A percentile compares a stretch with the other conserved stretches of the same genome.
phyloP scores from a whole-genome alignment of 2,329 filamentous ascomycete genomes.

The Diaporthe longicolla region DNA sequence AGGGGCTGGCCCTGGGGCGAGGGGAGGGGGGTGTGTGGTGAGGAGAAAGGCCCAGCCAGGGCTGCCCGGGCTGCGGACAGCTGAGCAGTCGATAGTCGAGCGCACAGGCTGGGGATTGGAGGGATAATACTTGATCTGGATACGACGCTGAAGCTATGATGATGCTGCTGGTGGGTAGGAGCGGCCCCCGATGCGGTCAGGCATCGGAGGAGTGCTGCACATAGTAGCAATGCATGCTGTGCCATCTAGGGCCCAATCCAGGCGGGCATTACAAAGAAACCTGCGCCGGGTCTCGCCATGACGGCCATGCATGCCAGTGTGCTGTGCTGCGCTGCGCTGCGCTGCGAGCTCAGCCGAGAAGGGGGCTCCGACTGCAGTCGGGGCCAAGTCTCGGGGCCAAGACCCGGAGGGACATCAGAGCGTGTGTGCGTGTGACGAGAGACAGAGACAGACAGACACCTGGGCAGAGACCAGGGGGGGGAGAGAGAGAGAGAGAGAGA shows the following conservation, averaged over 20 bases:
- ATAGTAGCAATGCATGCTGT: constrained; percentile 24
- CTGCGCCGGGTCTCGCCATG: constrained; percentile 23
- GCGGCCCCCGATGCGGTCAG: constrained; percentile 25
- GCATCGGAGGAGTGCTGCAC: constrained; percentile 4
- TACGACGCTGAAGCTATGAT: constrained; percentile 39
- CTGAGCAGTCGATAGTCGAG: constrained; percentile 27
- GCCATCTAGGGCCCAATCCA: neutral
- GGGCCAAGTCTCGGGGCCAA: neutral
- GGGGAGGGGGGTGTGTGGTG: neutral
- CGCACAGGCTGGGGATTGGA: constrained; percentile 30
- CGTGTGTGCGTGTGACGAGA: too few species aligned
- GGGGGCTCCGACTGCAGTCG: constrained; percentile 14
- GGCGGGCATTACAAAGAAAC: neutral
- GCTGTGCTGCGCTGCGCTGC: neutral
- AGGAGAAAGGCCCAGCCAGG: constrained; percentile 14
- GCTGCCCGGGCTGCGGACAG: constrained; percentile 24
- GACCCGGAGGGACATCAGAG: too few species aligned
- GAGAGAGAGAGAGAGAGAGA: neutral
- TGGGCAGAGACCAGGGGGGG: too few species aligned
- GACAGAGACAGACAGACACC: too few species aligned
- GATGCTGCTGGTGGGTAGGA: constrained; percentile 16
- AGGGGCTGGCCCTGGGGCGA: neutral
- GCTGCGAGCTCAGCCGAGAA: constrained; percentile 17
- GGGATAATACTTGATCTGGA: constrained; percentile 39
- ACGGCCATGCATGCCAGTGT: neutral